These are phyloP conservation scores for Casuarina cunninghamiana DNA, from an alignment of 306 rosid species.

Conservation along the genomic window DNA sequence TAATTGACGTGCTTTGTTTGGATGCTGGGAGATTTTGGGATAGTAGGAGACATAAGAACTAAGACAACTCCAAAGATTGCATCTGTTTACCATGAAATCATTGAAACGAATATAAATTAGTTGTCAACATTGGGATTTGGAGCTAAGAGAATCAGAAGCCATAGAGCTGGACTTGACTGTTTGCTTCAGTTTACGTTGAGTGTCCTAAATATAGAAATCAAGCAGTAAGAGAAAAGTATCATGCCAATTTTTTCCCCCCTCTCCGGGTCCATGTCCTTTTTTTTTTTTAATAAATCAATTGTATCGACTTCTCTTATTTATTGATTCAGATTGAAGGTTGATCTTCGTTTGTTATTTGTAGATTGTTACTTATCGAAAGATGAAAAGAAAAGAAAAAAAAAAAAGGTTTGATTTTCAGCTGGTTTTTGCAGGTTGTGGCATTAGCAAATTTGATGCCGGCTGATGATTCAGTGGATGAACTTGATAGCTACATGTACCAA, in stretches of 20 bases:
- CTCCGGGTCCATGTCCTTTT: neutral
- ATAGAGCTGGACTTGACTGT: too few species aligned
- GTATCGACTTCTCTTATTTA: neutral
- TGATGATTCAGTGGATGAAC: conserved; percentile 93
- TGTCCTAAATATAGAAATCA: neutral
- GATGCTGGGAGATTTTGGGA: neutral
- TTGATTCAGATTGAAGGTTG: neutral
- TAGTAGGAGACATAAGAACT: neutral
- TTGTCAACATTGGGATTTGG: neutral
- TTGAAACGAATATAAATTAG: neutral
- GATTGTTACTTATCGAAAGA: neutral
- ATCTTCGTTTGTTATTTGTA: conserved; percentile 4
- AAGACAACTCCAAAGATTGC: neutral
- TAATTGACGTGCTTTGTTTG: neutral
- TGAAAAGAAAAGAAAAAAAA: too few species aligned
- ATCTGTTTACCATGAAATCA: neutral
- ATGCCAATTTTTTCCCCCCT: too few species aligned
- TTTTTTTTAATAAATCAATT: neutral
- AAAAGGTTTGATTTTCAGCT: neutral
- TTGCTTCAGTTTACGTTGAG: neutral
- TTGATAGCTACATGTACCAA: conserved; percentile 94
- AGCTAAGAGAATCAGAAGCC: neutral
- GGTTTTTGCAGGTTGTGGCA: conserved; percentile 68
- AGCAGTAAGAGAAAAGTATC: neutral
- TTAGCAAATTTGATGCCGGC: conserved; percentile 91